Base-by-base conservation (phyloP, 352 stramenopile genomes). In the Albugo candida region DNA sequence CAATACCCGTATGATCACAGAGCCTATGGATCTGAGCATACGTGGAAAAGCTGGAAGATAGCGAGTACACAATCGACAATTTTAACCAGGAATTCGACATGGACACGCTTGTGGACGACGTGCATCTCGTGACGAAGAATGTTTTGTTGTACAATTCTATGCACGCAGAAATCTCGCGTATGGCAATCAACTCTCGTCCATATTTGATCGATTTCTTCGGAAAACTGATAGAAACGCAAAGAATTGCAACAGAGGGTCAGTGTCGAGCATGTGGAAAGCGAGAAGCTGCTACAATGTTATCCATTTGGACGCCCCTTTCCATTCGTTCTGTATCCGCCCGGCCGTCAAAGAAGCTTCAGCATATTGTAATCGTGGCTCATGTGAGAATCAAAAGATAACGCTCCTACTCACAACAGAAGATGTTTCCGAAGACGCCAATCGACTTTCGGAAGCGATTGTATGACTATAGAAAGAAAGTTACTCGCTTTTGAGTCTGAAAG, bases 111-210 rank as follows among this genome's bases (percentile, higher is more conserved):
- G 60, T 88, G 5, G 78, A 88, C 12, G 78, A 91, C 46, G 74
- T 91, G 14, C 49, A 73, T 20, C 49, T 87, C 14, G 72, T 91
- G 13, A 88, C 75, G 75, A 88, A 76, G 61, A 91, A 91, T 35
- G 87, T 74, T 42, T 85, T 76, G 52, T 60, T 71, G 19, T 91
- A 83, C 63, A 91, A 91, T 44, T 86, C 73, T 19, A 42, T 81
- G 42, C 80, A 81, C 56, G 72, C 78, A 0, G 73, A 84, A 50
- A 91, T 91, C 37, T 85, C 73, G 0, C 61, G 63, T 20, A 61
- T 88, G 36, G 78, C 78, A 13, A 63, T 63, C 21, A 91, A 47
- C 52, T 91, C 3, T 67, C 73, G 0, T 67, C 70, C 8, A 77
- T 84, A 35, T 88, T 88, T 47, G 66, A 85, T 14, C 70, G 78